A percentile compares a stretch with the other conserved stretches of the same genome.
Evolutionary conservation across 352 stramenopile genomes (phyloP).

Genomic region (Elongisporangium anandrum): DNA sequence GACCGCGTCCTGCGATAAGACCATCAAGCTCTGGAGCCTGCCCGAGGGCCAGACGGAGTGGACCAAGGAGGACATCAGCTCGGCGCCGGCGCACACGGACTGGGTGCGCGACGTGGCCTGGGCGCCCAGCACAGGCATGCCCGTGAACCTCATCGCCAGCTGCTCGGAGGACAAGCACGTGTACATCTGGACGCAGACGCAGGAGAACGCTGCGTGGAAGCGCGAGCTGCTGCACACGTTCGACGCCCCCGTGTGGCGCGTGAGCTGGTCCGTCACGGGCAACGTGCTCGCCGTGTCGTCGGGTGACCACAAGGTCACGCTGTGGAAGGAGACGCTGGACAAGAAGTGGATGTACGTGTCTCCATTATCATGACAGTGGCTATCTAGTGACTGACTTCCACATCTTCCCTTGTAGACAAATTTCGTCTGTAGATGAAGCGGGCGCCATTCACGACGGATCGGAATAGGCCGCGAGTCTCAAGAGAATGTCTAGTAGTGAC

Average conservation of each 20-base stretch:
- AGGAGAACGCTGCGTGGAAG: conserved; percentile 81
- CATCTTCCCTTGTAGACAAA: conserved; percentile 54
- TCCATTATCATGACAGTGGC: conserved; percentile 1
- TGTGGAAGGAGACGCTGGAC: conserved; percentile 98
- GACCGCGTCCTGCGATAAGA: conserved; percentile 97
- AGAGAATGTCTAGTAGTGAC: neutral
- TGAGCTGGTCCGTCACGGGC: conserved; percentile 98
- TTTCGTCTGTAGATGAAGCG: conserved; percentile 85
- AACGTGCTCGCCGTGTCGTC: conserved; percentile 97
- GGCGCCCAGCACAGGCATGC: conserved; percentile 91
- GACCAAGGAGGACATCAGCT: conserved; percentile 74
- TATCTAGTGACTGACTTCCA: conserved; percentile 7
- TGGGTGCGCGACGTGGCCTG: conserved; percentile 98
- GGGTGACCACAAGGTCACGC: conserved; percentile 95
- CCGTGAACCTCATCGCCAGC: conserved; percentile 93
- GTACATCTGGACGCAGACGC: conserved; percentile 95
- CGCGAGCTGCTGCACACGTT: conserved; percentile 93
- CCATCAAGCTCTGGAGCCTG: conserved; percentile 95
- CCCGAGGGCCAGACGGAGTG: conserved; percentile 68
- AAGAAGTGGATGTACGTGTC: conserved; percentile 92
- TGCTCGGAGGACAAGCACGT: conserved; percentile 88
- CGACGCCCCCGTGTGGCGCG: conserved; percentile 95
- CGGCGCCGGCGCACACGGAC: conserved; percentile 87
- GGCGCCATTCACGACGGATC: conserved; percentile 74
- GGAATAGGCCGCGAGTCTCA: conserved; percentile 31